phyloP scores from a whole-genome alignment of 192 early-diverging fungal genomes.

The Coemansia sp. region DNA sequence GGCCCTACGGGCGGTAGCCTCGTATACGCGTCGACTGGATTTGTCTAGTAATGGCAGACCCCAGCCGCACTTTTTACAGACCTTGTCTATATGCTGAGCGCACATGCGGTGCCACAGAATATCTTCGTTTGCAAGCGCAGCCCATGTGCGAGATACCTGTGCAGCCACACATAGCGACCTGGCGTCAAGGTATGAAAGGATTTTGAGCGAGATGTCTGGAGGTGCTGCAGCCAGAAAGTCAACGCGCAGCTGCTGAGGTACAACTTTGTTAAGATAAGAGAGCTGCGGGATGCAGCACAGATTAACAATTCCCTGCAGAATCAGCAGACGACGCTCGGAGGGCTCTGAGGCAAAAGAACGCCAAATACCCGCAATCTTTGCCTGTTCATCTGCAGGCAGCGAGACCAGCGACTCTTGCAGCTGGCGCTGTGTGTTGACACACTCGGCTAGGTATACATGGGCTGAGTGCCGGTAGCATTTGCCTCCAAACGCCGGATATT shows the following conservation, averaged over 20 bases:
- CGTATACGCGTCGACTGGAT: slow-evolving; percentile 51
- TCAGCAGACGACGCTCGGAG: slow-evolving; percentile 61
- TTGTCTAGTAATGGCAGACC: slow-evolving; percentile 83
- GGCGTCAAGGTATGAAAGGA: slow-evolving; percentile 91
- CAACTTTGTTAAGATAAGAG: slow-evolving; percentile 69
- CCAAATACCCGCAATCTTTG: slow-evolving; percentile 70
- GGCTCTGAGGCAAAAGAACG: slow-evolving; percentile 66
- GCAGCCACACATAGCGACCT: slow-evolving; percentile 86
- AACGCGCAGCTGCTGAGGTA: slow-evolving; percentile 72
- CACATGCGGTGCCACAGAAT: slow-evolving; percentile 97
- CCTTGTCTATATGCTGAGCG: slow-evolving; percentile 94
- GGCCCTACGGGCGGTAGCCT: slow-evolving; percentile 46
- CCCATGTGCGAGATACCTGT: slow-evolving; percentile 83
- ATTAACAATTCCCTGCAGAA: slow-evolving; percentile 73
- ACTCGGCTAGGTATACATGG: slow-evolving; percentile 47
- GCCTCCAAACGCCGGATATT: slow-evolving; percentile 49
- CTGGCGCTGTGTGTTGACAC: slow-evolving; percentile 31
- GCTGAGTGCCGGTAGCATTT: slow-evolving; percentile 54
- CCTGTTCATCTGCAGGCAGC: slow-evolving; percentile 57
- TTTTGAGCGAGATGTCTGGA: slow-evolving; percentile 75
- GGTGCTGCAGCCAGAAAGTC: slow-evolving; percentile 80
- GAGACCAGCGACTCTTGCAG: slow-evolving; percentile 58
- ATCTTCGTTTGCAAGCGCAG: slow-evolving; percentile 84
- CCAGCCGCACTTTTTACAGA: slow-evolving; percentile 96
- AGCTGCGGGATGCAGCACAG: slow-evolving; percentile 86